These are phyloP conservation scores for Ustilago xerochloae DNA, from an alignment of 1,284 basidiomycete species.

Conservation along the genomic window DNA sequence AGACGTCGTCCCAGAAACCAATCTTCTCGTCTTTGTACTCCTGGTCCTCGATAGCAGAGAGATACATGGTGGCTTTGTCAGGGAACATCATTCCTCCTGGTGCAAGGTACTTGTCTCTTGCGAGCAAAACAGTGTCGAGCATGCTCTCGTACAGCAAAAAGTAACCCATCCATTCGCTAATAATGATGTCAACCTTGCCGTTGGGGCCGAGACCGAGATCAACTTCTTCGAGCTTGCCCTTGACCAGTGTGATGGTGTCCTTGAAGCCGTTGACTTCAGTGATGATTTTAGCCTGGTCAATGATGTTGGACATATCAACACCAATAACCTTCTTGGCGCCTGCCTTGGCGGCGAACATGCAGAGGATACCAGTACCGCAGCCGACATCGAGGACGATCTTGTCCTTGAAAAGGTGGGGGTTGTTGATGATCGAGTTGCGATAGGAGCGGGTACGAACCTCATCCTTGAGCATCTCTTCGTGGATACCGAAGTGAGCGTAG, in stretches of 20 bases:
- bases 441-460: conserved; percentile 93
- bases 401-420: conserved; percentile 88
- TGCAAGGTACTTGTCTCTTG: conserved; percentile 91
- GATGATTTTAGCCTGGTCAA: conserved; percentile 97
- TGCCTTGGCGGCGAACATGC: conserved; percentile 98
- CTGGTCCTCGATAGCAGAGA: conserved; percentile 98
- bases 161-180: conserved; percentile 97
- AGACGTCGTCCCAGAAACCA: conserved; percentile 95
- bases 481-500: conserved; percentile 68
- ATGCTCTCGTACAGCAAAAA: conserved; percentile 92
- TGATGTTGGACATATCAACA: conserved; percentile 99
- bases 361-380: conserved; percentile 97
- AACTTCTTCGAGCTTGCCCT: conserved; percentile 96
- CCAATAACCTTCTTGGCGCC: conserved; percentile 87
- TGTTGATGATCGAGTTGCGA: conserved; percentile 93
- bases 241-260: conserved; percentile 91
- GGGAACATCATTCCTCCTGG: conserved; percentile 93
- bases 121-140: conserved; percentile 97
- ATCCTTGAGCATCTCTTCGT: conserved; percentile 96
- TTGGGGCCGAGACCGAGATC: conserved; percentile 69
- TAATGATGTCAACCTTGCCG: conserved; percentile 85
- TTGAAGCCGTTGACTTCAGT: conserved; percentile 95
- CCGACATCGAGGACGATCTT: conserved; percentile 90
- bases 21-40: conserved; percentile 99
- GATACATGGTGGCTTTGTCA: conserved; percentile 89